These are phyloP conservation scores for Jatropha curcas DNA, from an alignment of 345 rosid species.

Conservation along the genomic window DNA sequence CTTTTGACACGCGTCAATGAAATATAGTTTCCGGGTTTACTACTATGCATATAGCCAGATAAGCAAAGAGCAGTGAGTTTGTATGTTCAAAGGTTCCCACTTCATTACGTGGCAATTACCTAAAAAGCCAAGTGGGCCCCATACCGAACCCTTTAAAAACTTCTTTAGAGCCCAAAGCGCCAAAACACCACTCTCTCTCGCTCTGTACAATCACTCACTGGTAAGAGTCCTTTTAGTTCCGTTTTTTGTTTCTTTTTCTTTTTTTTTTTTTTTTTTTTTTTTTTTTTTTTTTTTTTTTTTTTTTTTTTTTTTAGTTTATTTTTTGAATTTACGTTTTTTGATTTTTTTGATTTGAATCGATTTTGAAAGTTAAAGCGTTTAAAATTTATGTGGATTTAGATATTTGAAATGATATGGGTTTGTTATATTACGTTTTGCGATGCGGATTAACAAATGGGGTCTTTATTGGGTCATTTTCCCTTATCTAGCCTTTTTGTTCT, in stretches of 20 bases:
- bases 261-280: neutral
- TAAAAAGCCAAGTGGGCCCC: constrained; percentile 24
- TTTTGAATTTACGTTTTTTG: no score
- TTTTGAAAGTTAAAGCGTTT: neutral
- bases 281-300: neutral
- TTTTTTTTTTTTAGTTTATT: no score
- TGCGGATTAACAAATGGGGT: neutral
- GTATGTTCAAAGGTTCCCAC: neutral
- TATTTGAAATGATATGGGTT: neutral
- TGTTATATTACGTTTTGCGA: neutral
- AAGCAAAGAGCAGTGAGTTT: neutral
- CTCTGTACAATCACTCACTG: constrained; percentile 9
- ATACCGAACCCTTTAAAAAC: constrained; percentile 46
- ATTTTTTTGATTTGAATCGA: neutral
- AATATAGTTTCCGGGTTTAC: neutral
- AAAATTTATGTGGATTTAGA: neutral
- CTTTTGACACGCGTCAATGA: neutral
- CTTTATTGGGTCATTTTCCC: neutral
- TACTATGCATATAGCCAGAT: neutral
- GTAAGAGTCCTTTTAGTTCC: constrained; percentile 14
- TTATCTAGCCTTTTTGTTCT: neutral
- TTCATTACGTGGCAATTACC: neutral
- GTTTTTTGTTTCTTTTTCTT: neutral
- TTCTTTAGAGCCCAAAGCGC: constrained; percentile 30
- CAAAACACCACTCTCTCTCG: constrained; percentile 21